Base-by-base conservation (phyloP, 495 filamentous ascomycete species). In the Penicillium canariense region DNA sequence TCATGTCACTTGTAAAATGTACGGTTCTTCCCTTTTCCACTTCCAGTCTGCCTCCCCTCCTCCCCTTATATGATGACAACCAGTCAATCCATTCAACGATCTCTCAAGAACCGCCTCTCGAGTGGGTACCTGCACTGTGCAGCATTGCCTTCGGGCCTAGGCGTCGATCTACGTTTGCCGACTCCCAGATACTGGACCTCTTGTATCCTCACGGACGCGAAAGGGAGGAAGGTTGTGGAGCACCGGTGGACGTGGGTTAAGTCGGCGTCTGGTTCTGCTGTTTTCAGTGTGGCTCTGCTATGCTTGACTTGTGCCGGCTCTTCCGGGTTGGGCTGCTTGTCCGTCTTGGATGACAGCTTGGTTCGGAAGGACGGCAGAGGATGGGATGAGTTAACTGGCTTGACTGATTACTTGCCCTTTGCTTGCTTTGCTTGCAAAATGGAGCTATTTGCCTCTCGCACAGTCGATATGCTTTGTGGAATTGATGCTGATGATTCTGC, bases 21-120 rank as follows among this genome's bases (percentile, higher is more conserved):
- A 46, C 18, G 43, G 5, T 10, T 6, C 43, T 31, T 27, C 25
- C n/a, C 7, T 17, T 46, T 11, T 1, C 34, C 34, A 5, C 3
- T 55, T 56, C 43, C 32, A 53, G 27, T 39, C 31, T 15, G 25
- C 32, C 9, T 20, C 15, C 27, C 35, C 27, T 25, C 42, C 51
- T 52, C 38, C 52, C 47, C 52, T 67, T 70, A 77, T 71, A 88
- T 88, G 93, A 97, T 96, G 91, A 96, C 84, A 88, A 82, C 74
- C 78, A 92, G 92, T 90, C 86, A 88, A 97, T 97, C 93, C 93
- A 97, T 97, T 97, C 93, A 87, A 95, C 83, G 89, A 97, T 79
- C 81, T 82, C 75, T 59, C 36, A 76, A 87, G 81, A 89, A 75
- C 71, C 72, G 63, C 71, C 73, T 65, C 62, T 72, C 67, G 68